Percentiles rank a stretch among this genome's conserved stretches.
phyloP scores from a whole-genome alignment of 2,329 filamentous ascomycete genomes.

The Rutstroemia sydowiana region DNA sequence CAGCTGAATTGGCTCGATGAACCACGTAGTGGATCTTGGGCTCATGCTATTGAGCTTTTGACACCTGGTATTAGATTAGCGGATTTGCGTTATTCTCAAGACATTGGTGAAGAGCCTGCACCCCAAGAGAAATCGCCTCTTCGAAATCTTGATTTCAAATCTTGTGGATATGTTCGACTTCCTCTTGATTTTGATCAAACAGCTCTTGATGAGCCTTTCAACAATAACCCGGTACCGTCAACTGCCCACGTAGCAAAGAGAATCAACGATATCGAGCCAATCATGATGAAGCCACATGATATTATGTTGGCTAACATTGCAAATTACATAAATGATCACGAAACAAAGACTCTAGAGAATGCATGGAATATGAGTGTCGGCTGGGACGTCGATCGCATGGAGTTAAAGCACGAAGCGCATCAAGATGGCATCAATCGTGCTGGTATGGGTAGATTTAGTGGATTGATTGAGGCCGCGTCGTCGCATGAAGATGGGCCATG shows the following conservation, averaged over 20 bases:
- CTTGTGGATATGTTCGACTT: constrained; percentile 28
- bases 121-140: constrained; percentile 16
- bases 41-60: constrained; percentile 40
- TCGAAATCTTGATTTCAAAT: constrained; percentile 23
- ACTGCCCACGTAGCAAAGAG: constrained; percentile 18
- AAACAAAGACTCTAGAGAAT: constrained; percentile 21
- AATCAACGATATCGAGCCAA: constrained; percentile 19
- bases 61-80: constrained; percentile 40
- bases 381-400: constrained; percentile 14
- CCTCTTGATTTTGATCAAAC: constrained; percentile 28
- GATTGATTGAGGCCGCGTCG: constrained; percentile 19
- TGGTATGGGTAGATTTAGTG: constrained; percentile 25
- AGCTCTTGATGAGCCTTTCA: constrained; percentile 12
- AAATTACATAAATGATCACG: constrained; percentile 21
- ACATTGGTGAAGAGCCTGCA: constrained; percentile 26
- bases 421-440: constrained; percentile 22
- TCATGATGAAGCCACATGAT: constrained; percentile 29
- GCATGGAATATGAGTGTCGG: constrained; percentile 23
- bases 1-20: constrained; percentile 24
- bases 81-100: constrained; percentile 33
- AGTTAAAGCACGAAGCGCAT: constrained; percentile 15
- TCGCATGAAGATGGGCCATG: neutral
- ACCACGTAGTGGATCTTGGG: constrained; percentile 41
- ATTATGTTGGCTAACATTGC: constrained; percentile 19
- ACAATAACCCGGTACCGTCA: constrained; percentile 5